Conservation (phyloP, 2,329 filamentous ascomycete genomes). For the Diaporthe ampelina region DNA sequence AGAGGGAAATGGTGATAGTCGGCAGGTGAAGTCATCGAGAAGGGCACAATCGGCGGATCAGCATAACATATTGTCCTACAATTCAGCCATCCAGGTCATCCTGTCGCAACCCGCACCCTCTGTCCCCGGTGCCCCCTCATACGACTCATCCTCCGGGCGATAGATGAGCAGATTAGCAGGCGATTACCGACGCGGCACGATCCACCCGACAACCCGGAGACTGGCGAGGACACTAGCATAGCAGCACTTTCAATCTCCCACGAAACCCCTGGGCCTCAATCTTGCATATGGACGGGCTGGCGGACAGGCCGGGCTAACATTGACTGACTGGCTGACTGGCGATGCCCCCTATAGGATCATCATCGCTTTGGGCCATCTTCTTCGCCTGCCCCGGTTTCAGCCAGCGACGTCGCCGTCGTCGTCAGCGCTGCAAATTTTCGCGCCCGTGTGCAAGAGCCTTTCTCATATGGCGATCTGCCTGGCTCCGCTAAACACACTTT, state of each 20-base stretch:
- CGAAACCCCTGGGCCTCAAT: conserved; percentile 7
- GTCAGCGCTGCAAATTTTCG: conserved; percentile 6
- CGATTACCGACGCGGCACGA: conserved; percentile 17
- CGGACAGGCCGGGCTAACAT: too few relatives aligned
- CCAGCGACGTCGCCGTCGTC: conserved; percentile 29
- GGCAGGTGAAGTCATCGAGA: conserved; percentile 15
- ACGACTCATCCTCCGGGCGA: neutral
- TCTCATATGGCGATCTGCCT: neutral
- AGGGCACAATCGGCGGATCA: conserved; percentile 8
- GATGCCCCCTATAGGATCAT: neutral
- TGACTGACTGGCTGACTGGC: neutral
- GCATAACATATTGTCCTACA: conserved; percentile 14
- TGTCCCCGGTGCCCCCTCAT: neutral
- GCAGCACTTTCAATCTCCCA: conserved; percentile 11
- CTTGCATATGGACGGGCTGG: neutral
- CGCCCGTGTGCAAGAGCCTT: conserved; percentile 14
- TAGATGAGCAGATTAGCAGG: conserved; percentile 19
- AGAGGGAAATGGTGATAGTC: conserved; percentile 31
- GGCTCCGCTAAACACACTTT: conserved; percentile 25
- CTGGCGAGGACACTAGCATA: neutral
- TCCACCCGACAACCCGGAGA: neutral
- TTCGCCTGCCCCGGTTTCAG: conserved; percentile 16
- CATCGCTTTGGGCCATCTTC: neutral
- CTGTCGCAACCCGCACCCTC: neutral
- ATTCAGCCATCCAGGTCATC: conserved; percentile 8